Evolutionary conservation across 352 stramenopile species (phyloP).

Genomic region (Phytophthora pluvialis): DNA sequence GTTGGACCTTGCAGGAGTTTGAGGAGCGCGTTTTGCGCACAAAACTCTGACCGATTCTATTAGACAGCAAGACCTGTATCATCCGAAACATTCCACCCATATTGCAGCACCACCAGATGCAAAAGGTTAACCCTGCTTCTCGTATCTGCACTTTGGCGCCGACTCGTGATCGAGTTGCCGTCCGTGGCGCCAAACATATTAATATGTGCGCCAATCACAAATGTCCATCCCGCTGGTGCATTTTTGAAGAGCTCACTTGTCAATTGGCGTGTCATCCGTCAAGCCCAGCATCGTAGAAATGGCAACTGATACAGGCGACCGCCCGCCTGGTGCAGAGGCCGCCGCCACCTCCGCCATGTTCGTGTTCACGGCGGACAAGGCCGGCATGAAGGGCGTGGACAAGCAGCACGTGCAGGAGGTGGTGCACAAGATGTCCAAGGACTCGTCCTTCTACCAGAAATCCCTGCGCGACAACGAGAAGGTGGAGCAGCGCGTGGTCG

Average conservation of each 20-base stretch:
- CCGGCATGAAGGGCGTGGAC: conserved; percentile 90
- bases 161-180: conserved; percentile 16
- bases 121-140: neutral
- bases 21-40: neutral
- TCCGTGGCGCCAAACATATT: conserved; percentile 14
- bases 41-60: neutral
- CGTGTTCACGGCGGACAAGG: conserved; percentile 87
- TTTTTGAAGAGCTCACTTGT: conserved; percentile 29
- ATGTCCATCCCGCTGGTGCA: conserved; percentile 16
- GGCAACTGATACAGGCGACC: neutral
- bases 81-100: neutral
- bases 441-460: conserved; percentile 94
- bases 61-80: conserved; percentile 15
- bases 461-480: conserved; percentile 90
- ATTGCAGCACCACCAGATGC: conserved; percentile 5
- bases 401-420: conserved; percentile 92
- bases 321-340: conserved; percentile 1
- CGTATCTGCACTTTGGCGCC: conserved; percentile 21
- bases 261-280: conserved; percentile 29
- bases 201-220: conserved; percentile 16
- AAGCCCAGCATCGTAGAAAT: conserved; percentile 2
- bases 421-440: conserved; percentile 94
- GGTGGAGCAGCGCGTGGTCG: conserved; percentile 80
- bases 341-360: conserved; percentile 58
- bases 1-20: conserved; percentile 79